These are phyloP conservation scores for Nannizziopsis arthrosporioides DNA, from an alignment of 2,329 filamentous ascomycete genomes.

Conservation along the genomic window DNA sequence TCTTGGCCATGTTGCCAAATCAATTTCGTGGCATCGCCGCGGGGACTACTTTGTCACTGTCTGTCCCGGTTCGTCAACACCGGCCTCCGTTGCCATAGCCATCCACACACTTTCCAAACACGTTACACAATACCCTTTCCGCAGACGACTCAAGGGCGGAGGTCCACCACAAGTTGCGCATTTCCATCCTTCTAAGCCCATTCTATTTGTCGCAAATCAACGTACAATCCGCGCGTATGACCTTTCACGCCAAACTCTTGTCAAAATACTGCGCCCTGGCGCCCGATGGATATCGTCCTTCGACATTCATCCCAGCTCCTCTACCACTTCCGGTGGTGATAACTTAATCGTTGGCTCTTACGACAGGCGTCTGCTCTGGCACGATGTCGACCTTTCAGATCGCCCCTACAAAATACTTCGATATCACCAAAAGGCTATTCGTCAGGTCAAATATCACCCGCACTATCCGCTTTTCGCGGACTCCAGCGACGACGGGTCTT, in stretches of 20 bases:
- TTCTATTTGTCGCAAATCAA: constrained; percentile 94
- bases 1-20: constrained; percentile 69
- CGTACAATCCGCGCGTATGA: constrained; percentile 90
- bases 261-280: constrained; percentile 87
- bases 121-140: constrained; percentile 88
- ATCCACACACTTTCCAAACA: constrained; percentile 95
- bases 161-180: constrained; percentile 75
- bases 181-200: constrained; percentile 85
- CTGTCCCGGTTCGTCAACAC: constrained; percentile 51
- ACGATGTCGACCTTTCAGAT: constrained; percentile 83
- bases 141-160: constrained; percentile 54
- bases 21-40: constrained; percentile 82
- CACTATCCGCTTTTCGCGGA: constrained; percentile 80
- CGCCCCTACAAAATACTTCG: constrained; percentile 93
- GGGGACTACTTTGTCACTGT: constrained; percentile 93
- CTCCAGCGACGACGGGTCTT: constrained; percentile 81
- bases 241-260: constrained; percentile 75
- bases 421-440: constrained; percentile 86
- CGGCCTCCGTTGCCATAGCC: constrained; percentile 55
- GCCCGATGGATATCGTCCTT: constrained; percentile 91
- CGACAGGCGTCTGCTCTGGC: constrained; percentile 87
- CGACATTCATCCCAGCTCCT: constrained; percentile 80
- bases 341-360: constrained; percentile 92
- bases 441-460: constrained; percentile 77
- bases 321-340: constrained; percentile 80